Evolutionary conservation across 2,329 filamentous ascomycete genomes (phyloP).

Genomic region (Claviceps citrina): DNA sequence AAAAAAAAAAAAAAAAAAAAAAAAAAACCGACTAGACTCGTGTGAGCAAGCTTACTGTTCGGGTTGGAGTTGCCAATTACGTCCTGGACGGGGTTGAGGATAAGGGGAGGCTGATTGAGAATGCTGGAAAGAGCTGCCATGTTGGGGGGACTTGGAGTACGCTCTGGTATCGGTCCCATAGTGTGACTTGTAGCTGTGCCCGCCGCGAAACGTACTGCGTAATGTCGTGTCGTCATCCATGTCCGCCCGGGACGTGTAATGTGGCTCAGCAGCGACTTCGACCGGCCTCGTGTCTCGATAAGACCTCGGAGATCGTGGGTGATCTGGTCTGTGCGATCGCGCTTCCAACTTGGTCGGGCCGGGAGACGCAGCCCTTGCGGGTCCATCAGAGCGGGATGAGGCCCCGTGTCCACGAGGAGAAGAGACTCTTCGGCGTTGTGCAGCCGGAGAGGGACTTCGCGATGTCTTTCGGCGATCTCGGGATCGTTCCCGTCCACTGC

Average conservation of each 20-base stretch:
- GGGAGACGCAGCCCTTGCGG: conserved; percentile 8
- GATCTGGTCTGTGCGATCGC: conserved; percentile 5
- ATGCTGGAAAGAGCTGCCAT: conserved; percentile 27
- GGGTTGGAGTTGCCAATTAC: conserved; percentile 24
- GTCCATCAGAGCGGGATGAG: conserved; percentile 12
- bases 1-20: background rate
- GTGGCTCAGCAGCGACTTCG: conserved; percentile 15
- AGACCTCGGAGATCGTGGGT: conserved; percentile 14
- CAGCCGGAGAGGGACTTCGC: conserved; percentile 6
- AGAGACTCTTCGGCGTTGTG: conserved; percentile 4
- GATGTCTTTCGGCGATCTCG: conserved; percentile 5
- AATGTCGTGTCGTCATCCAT: conserved; percentile 35
- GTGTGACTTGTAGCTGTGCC: conserved; percentile 24
- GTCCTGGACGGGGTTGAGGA: conserved; percentile 22
- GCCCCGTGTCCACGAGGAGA: conserved; percentile 6
- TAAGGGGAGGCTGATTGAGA: conserved; percentile 31
- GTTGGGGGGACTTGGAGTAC: conserved; percentile 28
- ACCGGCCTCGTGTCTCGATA: conserved; percentile 15
- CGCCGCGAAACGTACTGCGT: conserved; percentile 27
- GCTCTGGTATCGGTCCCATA: conserved; percentile 22
- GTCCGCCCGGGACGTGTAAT: conserved; percentile 32
- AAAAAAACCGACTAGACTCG: background rate
- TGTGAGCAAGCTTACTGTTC: conserved; percentile 23
- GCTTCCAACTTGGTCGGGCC: background rate
- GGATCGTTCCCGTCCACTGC: conserved; percentile 2